Conservation (phyloP, 352 stramenopile genomes). For the Phytopythium mirpurense region DNA sequence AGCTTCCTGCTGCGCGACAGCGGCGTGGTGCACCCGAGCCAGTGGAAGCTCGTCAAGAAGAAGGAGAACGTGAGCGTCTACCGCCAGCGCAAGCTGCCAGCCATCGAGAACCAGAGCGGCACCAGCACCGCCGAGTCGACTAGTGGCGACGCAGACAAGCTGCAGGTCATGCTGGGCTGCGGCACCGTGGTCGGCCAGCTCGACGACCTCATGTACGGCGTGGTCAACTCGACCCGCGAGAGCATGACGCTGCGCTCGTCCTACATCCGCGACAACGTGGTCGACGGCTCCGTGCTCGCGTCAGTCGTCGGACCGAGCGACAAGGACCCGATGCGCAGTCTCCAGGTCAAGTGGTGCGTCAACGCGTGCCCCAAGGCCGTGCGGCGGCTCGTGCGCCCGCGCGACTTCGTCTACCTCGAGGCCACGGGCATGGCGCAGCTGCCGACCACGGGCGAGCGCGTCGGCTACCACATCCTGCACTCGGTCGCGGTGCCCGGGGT, state of each 20-base stretch:
- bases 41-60: slow-evolving; percentile 37
- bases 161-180: slow-evolving; percentile 17
- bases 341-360: slow-evolving; percentile 29
- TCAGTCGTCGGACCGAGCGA: slow-evolving; percentile 10
- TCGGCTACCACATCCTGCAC: slow-evolving; percentile 31
- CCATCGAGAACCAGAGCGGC: background rate
- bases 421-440: slow-evolving; percentile 21
- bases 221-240: slow-evolving; percentile 17
- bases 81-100: slow-evolving; percentile 13
- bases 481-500: slow-evolving; percentile 19
- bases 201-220: slow-evolving; percentile 26
- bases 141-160: background rate
- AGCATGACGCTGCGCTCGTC: slow-evolving; percentile 24
- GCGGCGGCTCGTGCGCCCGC: slow-evolving; percentile 20
- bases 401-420: slow-evolving; percentile 39
- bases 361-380: slow-evolving; percentile 16
- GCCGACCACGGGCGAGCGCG: slow-evolving; percentile 22
- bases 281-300: slow-evolving; percentile 23
- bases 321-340: slow-evolving; percentile 21
- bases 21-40: slow-evolving; percentile 17
- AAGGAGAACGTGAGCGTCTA: slow-evolving; percentile 30
- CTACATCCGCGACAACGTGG: slow-evolving; percentile 20
- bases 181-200: slow-evolving; percentile 24
- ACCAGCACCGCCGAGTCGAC: background rate
- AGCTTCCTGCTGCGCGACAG: slow-evolving; percentile 18